Evolutionary conservation across 2,329 filamentous ascomycete genomes (phyloP).

Genomic region (Colletotrichum lindemuthianum): DNA sequence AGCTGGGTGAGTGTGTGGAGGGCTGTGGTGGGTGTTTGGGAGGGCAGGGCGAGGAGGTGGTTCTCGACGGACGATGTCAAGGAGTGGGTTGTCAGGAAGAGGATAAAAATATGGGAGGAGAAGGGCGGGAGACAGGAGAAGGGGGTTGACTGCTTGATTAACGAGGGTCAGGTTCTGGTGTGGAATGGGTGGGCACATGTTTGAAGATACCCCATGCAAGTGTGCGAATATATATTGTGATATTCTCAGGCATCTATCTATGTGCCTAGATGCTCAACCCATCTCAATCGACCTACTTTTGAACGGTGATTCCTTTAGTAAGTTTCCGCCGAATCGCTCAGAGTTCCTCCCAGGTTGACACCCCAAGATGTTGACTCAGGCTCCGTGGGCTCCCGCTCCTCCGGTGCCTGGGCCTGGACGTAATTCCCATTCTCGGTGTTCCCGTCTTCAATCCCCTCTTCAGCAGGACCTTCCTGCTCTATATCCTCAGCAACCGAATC

Average conservation of each 20-base stretch:
- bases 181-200: conserved; percentile 69
- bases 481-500: too few species aligned
- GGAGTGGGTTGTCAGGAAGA: conserved; percentile 48
- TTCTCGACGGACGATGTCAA: conserved; percentile 39
- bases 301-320: too few species aligned
- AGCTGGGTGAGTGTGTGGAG: conserved; percentile 59
- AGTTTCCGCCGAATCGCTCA: too few species aligned
- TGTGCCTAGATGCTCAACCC: too few species aligned
- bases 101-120: conserved; percentile 51
- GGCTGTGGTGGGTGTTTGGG: conserved; percentile 67
- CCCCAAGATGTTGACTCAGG: too few species aligned
- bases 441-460: too few species aligned
- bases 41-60: conserved; percentile 63
- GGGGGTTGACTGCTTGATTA: conserved; percentile 64
- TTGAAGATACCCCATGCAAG: conserved; percentile 40
- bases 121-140: conserved; percentile 51
- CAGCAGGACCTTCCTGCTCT: too few species aligned
- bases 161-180: conserved; percentile 70
- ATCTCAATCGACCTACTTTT: too few species aligned
- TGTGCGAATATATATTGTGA: background rate
- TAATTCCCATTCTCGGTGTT: too few species aligned
- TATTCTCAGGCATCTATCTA: background rate
- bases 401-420: too few species aligned
- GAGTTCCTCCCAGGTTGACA: too few species aligned
- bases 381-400: too few species aligned